Conservation (phyloP, 768 basidiomycete genomes). For the Rhodocollybia butyracea region DNA sequence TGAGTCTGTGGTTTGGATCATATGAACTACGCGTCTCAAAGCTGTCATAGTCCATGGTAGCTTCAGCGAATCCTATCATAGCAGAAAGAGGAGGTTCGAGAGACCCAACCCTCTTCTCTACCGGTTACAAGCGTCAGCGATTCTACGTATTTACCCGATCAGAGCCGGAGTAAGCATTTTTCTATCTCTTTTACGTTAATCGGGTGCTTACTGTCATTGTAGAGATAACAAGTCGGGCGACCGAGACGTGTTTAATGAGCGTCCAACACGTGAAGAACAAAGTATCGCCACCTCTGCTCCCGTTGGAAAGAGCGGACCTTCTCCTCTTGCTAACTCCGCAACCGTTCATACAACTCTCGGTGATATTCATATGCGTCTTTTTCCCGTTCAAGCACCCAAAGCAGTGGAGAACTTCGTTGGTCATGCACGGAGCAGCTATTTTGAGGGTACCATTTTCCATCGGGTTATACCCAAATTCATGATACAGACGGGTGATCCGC, state of each 20-base stretch:
- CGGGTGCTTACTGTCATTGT: slow-evolving; percentile 1
- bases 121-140: slow-evolving; percentile 87
- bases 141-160: slow-evolving; percentile 94
- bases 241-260: slow-evolving; percentile 97
- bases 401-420: slow-evolving; percentile 98
- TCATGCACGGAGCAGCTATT: slow-evolving; percentile 85
- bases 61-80: slow-evolving; percentile 92
- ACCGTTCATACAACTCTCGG: slow-evolving; percentile 95
- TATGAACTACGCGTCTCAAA: background rate
- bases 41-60: slow-evolving; percentile 77
- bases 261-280: slow-evolving; percentile 95
- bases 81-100: slow-evolving; percentile 79
- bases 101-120: slow-evolving; percentile 91
- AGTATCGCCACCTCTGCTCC: slow-evolving; percentile 69
- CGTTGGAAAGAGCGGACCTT: slow-evolving; percentile 49
- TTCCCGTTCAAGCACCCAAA: slow-evolving; percentile 91
- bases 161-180: slow-evolving; percentile 78
- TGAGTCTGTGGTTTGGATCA: slow-evolving; percentile 30
- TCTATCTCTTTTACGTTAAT: background rate
- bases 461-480: slow-evolving; percentile 98
- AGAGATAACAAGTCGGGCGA: slow-evolving; percentile 87
- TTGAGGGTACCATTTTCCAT: slow-evolving; percentile 93
- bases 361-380: slow-evolving; percentile 86
- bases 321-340: slow-evolving; percentile 72
- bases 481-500: slow-evolving; percentile 94